Evolutionary conservation across 2,329 filamentous ascomycete species (phyloP).

Genomic region (Arthroderma uncinatum): DNA sequence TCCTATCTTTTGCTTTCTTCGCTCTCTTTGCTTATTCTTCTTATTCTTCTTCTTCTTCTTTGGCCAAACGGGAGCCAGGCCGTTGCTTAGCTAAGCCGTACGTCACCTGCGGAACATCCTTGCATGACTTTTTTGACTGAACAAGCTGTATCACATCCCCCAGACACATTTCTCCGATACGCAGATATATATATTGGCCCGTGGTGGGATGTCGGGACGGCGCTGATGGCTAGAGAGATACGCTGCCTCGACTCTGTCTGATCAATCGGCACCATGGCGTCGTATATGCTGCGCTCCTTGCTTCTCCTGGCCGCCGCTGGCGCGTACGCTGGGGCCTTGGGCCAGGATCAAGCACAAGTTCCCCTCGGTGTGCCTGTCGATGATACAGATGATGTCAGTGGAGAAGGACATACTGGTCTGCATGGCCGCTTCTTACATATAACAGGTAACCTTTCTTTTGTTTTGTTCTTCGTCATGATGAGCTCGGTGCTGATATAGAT

Average conservation of each 20-base stretch:
- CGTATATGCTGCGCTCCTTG: background rate
- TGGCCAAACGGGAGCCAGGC: background rate
- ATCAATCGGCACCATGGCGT: background rate
- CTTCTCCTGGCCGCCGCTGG: background rate
- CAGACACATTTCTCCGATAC: background rate
- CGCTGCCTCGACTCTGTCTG: background rate
- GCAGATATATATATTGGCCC: background rate
- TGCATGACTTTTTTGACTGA: background rate
- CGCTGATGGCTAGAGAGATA: background rate
- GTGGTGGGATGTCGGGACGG: background rate
- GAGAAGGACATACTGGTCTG: conserved; percentile 25
- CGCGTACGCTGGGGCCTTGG: background rate
- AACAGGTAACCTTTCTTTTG: conserved; percentile 50
- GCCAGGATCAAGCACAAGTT: conserved; percentile 5
- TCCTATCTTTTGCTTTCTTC: background rate
- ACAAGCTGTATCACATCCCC: background rate
- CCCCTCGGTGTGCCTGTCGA: background rate
- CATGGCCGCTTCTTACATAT: conserved; percentile 76
- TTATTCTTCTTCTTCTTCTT: background rate
- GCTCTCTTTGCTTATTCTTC: background rate
- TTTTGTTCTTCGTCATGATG: conserved; percentile 6
- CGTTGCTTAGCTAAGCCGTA: background rate
- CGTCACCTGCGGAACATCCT: background rate
- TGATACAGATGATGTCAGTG: background rate
- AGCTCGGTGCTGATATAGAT: conserved; percentile 6